Conservation (phyloP, 2,329 filamentous ascomycete genomes). For the Dothidotthia symphoricarpi region DNA sequence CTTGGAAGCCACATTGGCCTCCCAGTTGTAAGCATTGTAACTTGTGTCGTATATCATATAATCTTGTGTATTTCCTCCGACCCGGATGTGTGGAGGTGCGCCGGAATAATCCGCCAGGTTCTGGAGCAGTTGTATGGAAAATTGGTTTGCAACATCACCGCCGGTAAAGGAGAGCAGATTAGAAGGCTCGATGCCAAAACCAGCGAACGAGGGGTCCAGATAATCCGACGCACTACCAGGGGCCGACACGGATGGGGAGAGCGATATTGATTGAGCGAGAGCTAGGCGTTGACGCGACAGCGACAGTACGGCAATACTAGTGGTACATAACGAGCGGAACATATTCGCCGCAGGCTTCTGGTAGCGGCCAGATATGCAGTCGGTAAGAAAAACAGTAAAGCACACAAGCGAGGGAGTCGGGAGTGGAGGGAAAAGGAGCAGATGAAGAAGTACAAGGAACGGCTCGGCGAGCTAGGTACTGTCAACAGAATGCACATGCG, state of each 20-base stretch:
- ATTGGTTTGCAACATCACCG: conserved; percentile 41
- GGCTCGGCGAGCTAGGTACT: too few relatives aligned
- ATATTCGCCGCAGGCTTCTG: conserved; percentile 11
- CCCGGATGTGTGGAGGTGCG: conserved; percentile 49
- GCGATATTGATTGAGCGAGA: conserved; percentile 34
- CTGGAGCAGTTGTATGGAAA: conserved; percentile 50
- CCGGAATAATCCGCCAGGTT: conserved; percentile 53
- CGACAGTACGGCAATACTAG: conserved; percentile 18
- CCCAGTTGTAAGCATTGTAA: conserved; percentile 41
- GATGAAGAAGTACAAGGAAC: too few relatives aligned
- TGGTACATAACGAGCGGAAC: conserved; percentile 20
- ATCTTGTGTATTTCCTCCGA: conserved; percentile 54
- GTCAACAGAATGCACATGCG: too few relatives aligned
- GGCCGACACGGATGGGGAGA: conserved; percentile 31
- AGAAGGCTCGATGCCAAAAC: conserved; percentile 54
- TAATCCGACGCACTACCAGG: conserved; percentile 33
- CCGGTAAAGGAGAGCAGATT: conserved; percentile 55
- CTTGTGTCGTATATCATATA: conserved; percentile 48
- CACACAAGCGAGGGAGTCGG: too few relatives aligned
- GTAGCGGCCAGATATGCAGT: not conserved
- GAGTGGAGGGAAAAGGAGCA: not conserved
- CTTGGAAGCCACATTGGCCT: conserved; percentile 40
- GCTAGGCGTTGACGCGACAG: conserved; percentile 14
- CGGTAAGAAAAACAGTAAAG: not conserved
- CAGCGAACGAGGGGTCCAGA: conserved; percentile 48